Base-by-base conservation (phyloP, 1,284 basidiomycete genomes). In the Bjerkandera adusta region DNA sequence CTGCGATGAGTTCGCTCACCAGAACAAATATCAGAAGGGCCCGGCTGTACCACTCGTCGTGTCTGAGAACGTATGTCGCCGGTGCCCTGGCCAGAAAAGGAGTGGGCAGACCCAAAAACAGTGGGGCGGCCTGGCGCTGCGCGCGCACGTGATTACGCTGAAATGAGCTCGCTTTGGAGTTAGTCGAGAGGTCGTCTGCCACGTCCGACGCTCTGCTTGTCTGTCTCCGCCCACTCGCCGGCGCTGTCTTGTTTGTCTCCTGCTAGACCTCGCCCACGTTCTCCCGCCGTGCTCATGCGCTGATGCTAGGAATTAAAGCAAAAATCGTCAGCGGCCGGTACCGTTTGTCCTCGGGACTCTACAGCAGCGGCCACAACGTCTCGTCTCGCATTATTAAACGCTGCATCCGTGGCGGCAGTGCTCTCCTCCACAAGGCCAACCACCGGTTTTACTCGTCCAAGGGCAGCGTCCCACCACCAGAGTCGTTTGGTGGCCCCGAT, bases 241-340 rank as follows among this genome's bases (percentile, higher is more conserved):
- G 42, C 16, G 36, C 34, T 36, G 27, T 22, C 27, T 43, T 29
- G 33, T 22, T 27, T 16, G 12, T 36, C 36, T 30, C 27, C n/a
- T 36, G n/a, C 15, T 25, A 32, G 35, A 26, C 21, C 36, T 29
- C 7, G 37, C 29, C 36, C 36, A 33, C 13, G n/a, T 26, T 36
- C 25, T 11, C 36, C 30, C 15, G 16, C 22, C n/a, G 29, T 35
- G 42, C 46, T 38, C 50, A 51, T 51, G 50, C 42, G 25, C 48
- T 38, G 26, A 51, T 51, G 50, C 41, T 51, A 45, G 50, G 50
- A 39, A 25, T 51, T 33, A 51, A 51, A 37, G 50, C 46, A 4
- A 51, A 51, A 41, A 47, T 51, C 27, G 43, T 42, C 13, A 51
- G 37, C 43, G 50, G 50, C 16, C 39, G 46, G 22, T 43, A 51